phyloP scores from a whole-genome alignment of 176 grass and related monocot genomes.

The maize (Zea mays) region DNA sequence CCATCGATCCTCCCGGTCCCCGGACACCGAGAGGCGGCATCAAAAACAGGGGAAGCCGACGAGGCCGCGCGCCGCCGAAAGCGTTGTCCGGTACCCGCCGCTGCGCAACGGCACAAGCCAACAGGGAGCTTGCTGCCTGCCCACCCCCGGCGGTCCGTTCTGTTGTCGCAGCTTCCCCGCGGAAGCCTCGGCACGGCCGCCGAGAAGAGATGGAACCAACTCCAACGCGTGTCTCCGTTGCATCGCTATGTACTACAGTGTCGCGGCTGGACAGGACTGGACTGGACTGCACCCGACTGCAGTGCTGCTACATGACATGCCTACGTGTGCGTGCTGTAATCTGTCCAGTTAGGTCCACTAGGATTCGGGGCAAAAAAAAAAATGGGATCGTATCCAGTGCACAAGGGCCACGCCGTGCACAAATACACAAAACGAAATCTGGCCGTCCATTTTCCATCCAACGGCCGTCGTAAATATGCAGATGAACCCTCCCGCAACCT shows the following conservation, averaged over 20 bases:
- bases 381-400: no score
- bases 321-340: constrained; percentile 7
- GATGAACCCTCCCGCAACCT: no score
- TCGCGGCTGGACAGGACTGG: no score
- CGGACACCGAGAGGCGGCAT: background rate
- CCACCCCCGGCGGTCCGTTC: background rate
- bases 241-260: background rate
- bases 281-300: background rate
- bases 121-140: background rate
- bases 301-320: background rate
- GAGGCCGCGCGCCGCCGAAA: constrained; percentile 10
- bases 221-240: constrained; percentile 24
- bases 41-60: constrained; percentile 16
- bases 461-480: no score
- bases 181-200: background rate
- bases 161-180: background rate
- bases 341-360: background rate
- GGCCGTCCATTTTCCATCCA: no score
- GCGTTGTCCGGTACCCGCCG: background rate
- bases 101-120: no score
- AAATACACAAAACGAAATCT: no score
- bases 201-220: constrained; percentile 16
- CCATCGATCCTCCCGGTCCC: no score
- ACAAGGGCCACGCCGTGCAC: no score
- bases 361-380: background rate